These are phyloP conservation scores for Paramecium tetraurelia DNA, from an alignment of 73 alveolate genomes.

Conservation along the genomic window DNA sequence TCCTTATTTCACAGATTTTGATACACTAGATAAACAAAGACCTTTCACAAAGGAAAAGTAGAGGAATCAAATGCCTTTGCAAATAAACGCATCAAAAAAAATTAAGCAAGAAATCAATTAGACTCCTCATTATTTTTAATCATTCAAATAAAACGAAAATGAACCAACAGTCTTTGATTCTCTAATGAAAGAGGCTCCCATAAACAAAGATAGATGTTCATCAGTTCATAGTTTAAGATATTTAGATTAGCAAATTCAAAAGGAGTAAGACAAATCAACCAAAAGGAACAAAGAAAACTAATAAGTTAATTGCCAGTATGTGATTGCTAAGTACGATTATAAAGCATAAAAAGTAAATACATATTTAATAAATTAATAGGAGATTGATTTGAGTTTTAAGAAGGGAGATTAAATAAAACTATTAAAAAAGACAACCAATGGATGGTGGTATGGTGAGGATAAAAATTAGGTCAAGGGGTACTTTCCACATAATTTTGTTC, in stretches of 20 bases:
- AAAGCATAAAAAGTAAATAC: background rate
- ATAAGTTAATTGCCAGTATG: background rate
- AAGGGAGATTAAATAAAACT: slow-evolving; percentile 37
- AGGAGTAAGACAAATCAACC: slow-evolving; percentile 7
- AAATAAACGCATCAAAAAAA: background rate
- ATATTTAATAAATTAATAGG: background rate
- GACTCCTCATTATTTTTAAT: background rate
- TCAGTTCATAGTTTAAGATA: slow-evolving; percentile 39
- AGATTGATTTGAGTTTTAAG: slow-evolving; percentile 4
- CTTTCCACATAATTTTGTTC: slow-evolving; percentile 49
- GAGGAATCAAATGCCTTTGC: slow-evolving; percentile 21
- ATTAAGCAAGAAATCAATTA: background rate
- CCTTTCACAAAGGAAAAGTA: background rate
- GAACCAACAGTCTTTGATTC: slow-evolving; percentile 26
- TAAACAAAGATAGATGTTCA: slow-evolving; percentile 20
- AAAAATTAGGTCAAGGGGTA: background rate
- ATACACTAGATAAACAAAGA: background rate
- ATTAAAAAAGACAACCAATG: slow-evolving; percentile 31
- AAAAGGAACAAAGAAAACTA: slow-evolving; percentile 30
- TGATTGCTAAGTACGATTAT: slow-evolving; percentile 35
- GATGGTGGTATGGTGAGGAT: slow-evolving; percentile 53
- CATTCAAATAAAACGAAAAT: background rate
- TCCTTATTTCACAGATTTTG: slow-evolving; percentile 41
- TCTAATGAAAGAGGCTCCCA: background rate
- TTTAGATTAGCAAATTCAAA: slow-evolving; percentile 19